Percentiles rank a stretch among this genome's conserved stretches.
Evolutionary conservation across 192 early-diverging fungal species (phyloP).

Genomic region (Mortierella antarctica): DNA sequence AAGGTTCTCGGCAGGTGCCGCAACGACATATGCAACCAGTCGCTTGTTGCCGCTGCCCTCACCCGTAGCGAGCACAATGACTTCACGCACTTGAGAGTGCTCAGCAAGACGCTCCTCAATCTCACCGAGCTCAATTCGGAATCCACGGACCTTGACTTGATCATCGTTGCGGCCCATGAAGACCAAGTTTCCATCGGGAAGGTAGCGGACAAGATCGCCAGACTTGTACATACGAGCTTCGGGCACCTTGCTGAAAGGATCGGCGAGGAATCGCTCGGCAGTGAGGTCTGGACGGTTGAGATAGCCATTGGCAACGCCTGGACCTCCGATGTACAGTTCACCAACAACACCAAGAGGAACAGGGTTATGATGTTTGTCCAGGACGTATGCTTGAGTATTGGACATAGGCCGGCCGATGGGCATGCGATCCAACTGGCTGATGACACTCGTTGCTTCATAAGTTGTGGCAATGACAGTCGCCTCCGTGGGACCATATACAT

Average conservation of each 20-base stretch:
- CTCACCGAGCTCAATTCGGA: conserved; percentile 52
- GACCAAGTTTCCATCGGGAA: conserved; percentile 38
- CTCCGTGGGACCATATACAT: conserved; percentile 29
- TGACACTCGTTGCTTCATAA: neutral
- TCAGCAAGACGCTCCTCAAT: conserved; percentile 28
- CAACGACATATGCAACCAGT: conserved; percentile 68
- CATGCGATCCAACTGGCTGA: neutral
- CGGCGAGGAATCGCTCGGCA: conserved; percentile 39
- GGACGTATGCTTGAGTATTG: conserved; percentile 22
- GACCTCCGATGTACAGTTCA: conserved; percentile 50
- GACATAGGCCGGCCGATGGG: conserved; percentile 33
- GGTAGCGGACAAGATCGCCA: conserved; percentile 36
- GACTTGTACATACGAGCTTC: conserved; percentile 31
- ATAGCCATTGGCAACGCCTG: conserved; percentile 50
- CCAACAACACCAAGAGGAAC: conserved; percentile 50
- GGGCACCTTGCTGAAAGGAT: conserved; percentile 37
- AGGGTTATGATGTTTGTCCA: conserved; percentile 24
- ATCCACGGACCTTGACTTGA: conserved; percentile 54
- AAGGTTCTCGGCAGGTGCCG: conserved; percentile 12
- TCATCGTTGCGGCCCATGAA: conserved; percentile 49
- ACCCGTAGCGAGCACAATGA: conserved; percentile 31
- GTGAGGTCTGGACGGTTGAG: conserved; percentile 49
- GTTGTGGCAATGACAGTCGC: conserved; percentile 9
- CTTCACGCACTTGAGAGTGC: conserved; percentile 20
- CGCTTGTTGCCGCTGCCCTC: conserved; percentile 60